Evolutionary conservation across 1,139 yeast species (phyloP), one percentile per base, ranked within the genome.

Genomic region (Lodderomyces margitis): DNA sequence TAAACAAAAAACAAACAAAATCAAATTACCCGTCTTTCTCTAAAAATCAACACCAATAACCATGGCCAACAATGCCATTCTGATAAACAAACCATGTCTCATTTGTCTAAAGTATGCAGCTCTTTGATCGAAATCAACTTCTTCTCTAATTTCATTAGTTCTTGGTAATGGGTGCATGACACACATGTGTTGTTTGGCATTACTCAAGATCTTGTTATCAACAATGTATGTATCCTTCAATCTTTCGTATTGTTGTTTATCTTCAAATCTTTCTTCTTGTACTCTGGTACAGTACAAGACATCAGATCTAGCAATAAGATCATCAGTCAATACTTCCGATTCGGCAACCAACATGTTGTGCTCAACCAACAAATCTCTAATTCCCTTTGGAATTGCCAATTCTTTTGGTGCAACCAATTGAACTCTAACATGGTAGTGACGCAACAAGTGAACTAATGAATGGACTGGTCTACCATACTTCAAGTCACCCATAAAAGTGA

Each of bases 51-150:
- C 87, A 57, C 98, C 98, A 68, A 94, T 81, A 51, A 94, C 98
- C 95, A 92, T 86, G 47, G 98, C 97, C 64, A 94, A 78, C 53
- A 94, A 74, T 15, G 98, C 98, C 99, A 94, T 94, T 78, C 99
- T 88, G 42, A 94, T 96, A 62, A 83, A 94, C 66, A 94, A 77
- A 48, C 99, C 99, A 62, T 92, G 92, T 68, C 94, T 85, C 98
- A 92, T 92, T 75, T 91, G 98, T 80, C 98, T 87, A 76, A 92
- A 92, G 74, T 92, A 92, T 47, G 98, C 98, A 52, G 98, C 98
- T 68, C 98, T 86, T 68, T 91, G 97, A 68, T 94, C 99, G 60
- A 91, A 92, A 68, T 94, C 99, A 57, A 94, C 98, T 72, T 94
- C 98, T 70, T 89, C 98, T 59, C 87, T 85, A 55, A 94, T 91